These are phyloP conservation scores for Claviceps capensis DNA, from an alignment of 2,329 filamentous ascomycete genomes.

Conservation along the genomic window DNA sequence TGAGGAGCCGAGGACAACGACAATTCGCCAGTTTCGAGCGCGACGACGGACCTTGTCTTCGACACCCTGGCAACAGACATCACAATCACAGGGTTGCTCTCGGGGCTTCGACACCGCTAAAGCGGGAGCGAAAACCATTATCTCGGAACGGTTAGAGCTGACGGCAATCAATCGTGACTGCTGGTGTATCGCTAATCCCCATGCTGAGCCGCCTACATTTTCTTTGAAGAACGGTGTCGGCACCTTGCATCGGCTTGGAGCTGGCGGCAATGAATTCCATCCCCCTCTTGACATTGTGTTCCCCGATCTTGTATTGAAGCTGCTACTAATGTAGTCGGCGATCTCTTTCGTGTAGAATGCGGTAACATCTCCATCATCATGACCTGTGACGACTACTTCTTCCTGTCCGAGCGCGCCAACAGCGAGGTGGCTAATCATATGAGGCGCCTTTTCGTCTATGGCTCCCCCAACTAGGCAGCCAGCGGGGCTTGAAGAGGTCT, in stretches of 20 bases:
- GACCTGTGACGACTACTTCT: conserved; percentile 54
- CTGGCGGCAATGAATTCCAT: neutral
- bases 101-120: conserved; percentile 10
- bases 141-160: conserved; percentile 54
- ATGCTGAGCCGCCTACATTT: conserved; percentile 67
- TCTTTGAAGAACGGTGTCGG: conserved; percentile 52
- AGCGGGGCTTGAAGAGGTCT: conserved; percentile 26
- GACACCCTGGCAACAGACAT: conserved; percentile 2
- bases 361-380: conserved; percentile 63
- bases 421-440: conserved; percentile 56
- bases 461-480: conserved; percentile 32
- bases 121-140: conserved; percentile 39
- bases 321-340: conserved; percentile 26
- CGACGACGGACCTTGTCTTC: conserved; percentile 26
- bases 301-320: conserved; percentile 1
- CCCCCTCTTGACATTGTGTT: conserved; percentile 3
- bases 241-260: conserved; percentile 2
- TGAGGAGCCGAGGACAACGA: conserved; percentile 25
- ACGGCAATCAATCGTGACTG: conserved; percentile 76
- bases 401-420: conserved; percentile 54
- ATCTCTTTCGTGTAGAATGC: conserved; percentile 52
- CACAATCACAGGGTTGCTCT: conserved; percentile 4
- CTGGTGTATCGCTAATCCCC: conserved; percentile 76
- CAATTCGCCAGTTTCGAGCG: conserved; percentile 35
- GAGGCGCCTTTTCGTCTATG: conserved; percentile 36